Evolutionary conservation across 208 protist genomes (phyloP).

Genomic region (Trypanosoma platydactyli): DNA sequence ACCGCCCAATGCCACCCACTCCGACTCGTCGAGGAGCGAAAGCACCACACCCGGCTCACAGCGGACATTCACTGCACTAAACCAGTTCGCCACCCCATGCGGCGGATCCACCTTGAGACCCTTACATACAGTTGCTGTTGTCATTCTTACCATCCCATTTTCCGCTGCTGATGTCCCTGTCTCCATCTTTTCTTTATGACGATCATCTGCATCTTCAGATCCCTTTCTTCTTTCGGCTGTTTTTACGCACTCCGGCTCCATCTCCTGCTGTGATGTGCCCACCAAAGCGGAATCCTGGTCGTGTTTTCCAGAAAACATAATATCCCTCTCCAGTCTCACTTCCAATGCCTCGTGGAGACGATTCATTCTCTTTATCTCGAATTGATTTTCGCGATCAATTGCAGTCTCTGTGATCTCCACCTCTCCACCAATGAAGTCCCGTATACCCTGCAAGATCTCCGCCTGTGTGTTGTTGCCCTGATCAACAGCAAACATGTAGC

Average conservation of each 20-base stretch:
- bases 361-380: neutral
- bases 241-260: too few species aligned
- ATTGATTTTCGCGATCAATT: conserved; percentile 16
- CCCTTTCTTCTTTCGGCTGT: too few species aligned
- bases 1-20: conserved; percentile 79
- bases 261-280: neutral
- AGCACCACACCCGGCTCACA: conserved; percentile 63
- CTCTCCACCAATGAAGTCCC: conserved; percentile 54
- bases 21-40: conserved; percentile 62
- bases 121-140: neutral
- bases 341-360: neutral
- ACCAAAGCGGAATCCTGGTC: too few species aligned
- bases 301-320: neutral
- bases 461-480: conserved; percentile 77
- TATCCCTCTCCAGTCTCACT: neutral
- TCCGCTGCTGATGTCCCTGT: too few species aligned
- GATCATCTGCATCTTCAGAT: too few species aligned
- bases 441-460: conserved; percentile 71
- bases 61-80: conserved; percentile 59
- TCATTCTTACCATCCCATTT: neutral
- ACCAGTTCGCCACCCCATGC: conserved; percentile 31
- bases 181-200: neutral
- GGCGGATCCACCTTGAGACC: conserved; percentile 10
- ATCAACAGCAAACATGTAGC: conserved; percentile 92
- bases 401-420: conserved; percentile 29